Base-by-base conservation (phyloP, 805 yeast species). In the Gaillardinia entomophila region DNA sequence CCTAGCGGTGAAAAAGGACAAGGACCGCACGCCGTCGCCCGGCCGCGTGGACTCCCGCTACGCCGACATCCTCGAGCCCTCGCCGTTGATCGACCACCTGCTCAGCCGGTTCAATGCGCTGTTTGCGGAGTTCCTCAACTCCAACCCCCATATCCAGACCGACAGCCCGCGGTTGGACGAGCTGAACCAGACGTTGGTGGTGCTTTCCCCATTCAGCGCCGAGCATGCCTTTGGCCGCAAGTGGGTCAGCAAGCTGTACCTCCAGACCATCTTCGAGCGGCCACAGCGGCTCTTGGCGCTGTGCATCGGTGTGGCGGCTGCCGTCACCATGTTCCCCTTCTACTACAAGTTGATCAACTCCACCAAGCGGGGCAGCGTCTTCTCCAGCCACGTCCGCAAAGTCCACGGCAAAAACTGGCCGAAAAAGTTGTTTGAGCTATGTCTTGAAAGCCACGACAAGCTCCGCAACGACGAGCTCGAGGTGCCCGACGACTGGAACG, bases 341-440 rank as follows among this genome's bases (percentile, higher is more conserved):
- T 63, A 71, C 30, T 81, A 72, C 44, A 65, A 68, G 11, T 46
- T 81, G 11, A 53, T 60, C 27, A 68, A 76, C 34, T 66, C 76
- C 3, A 55, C 66, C 5, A 65, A 66, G 39, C 62, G 63, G 28
- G 66, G 77, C 0, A 63, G 79, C 1, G 52, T 82, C 13, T 57
- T 63, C 15, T 55, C 79, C 4, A 66, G 73, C 3, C 88, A 83
- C 51, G 90, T 85, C 3, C 41, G 67, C 29, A 70, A 68, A 39
- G 79, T 85, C 13, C 95, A 85, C 47, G 94, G 94, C 2, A 53
- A 55, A n/a, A 66, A 73, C 26, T 85, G 92, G 90, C 83, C 86
- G 3, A 58, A 66, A 17, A 64, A 71, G 36, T 55, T 85, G 14
- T 59, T 69, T 35, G 70, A 73, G 32, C 52, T 83, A 13, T 82